These are phyloP conservation scores for Aspergillus proliferans DNA, from an alignment of 2,329 filamentous ascomycete species.

Conservation along the genomic window DNA sequence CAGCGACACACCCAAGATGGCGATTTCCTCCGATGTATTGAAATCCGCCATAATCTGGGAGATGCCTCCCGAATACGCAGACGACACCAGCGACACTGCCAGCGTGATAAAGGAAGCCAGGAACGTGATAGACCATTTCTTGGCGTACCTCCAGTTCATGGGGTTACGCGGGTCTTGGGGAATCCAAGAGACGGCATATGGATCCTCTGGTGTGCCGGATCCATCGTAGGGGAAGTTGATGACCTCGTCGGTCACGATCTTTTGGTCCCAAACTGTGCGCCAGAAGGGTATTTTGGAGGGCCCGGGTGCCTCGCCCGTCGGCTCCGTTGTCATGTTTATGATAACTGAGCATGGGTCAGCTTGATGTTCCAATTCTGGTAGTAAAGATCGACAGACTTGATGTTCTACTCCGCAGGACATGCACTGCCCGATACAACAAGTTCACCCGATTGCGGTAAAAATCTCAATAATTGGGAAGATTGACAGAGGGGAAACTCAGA, in stretches of 20 bases:
- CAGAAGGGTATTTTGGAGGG: slow-evolving; percentile 25
- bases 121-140: slow-evolving; percentile 35
- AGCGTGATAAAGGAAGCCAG: slow-evolving; percentile 32
- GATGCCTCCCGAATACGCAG: slow-evolving; percentile 34
- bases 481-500: neutral
- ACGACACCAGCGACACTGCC: slow-evolving; percentile 35
- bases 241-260: slow-evolving; percentile 25
- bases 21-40: slow-evolving; percentile 25
- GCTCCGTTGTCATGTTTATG: neutral
- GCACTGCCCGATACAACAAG: too few relatives aligned
- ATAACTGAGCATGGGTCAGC: neutral
- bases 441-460: too few relatives aligned
- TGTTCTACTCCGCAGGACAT: neutral
- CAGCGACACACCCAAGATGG: slow-evolving; percentile 36
- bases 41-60: slow-evolving; percentile 28
- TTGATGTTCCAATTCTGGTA: neutral
- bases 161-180: slow-evolving; percentile 36
- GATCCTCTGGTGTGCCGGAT: slow-evolving; percentile 34
- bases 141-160: slow-evolving; percentile 25
- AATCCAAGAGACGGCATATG: slow-evolving; percentile 35
- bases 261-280: slow-evolving; percentile 25
- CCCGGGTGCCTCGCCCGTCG: slow-evolving; percentile 6
- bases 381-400: neutral
- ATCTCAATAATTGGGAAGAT: neutral
- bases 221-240: slow-evolving; percentile 25